Conservation (phyloP, 352 stramenopile genomes). For the Pythium plurisporium region DNA sequence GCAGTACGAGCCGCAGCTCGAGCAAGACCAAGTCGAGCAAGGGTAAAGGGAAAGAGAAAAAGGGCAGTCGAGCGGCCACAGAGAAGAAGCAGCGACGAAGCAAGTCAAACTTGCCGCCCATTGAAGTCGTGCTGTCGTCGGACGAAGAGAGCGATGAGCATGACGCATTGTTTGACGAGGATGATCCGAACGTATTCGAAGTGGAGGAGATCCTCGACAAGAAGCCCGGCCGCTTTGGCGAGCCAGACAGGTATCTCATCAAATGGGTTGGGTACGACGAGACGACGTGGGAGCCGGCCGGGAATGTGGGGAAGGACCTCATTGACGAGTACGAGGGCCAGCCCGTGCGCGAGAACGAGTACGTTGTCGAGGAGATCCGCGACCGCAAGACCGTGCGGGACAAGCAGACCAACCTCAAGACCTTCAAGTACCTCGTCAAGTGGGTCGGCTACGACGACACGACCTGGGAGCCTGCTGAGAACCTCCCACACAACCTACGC, state of each 20-base stretch:
- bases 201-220: slow-evolving; percentile 72
- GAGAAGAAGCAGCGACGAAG: slow-evolving; percentile 28
- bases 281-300: slow-evolving; percentile 68
- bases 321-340: slow-evolving; percentile 77
- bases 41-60: slow-evolving; percentile 4
- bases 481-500: slow-evolving; percentile 71
- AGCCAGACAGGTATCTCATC: slow-evolving; percentile 69
- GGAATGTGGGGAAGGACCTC: slow-evolving; percentile 75
- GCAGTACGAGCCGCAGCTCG: slow-evolving; percentile 1
- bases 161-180: slow-evolving; percentile 72
- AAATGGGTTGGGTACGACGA: slow-evolving; percentile 83
- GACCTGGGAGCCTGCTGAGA: slow-evolving; percentile 75
- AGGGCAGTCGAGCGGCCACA: not conserved
- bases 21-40: slow-evolving; percentile 1
- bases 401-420: slow-evolving; percentile 61
- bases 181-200: slow-evolving; percentile 80
- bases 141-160: slow-evolving; percentile 64
- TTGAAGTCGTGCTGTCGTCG: slow-evolving; percentile 59
- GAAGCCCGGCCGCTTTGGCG: slow-evolving; percentile 40
- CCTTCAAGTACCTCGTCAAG: slow-evolving; percentile 80
- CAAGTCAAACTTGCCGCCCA: slow-evolving; percentile 48
- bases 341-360: slow-evolving; percentile 70
- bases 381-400: slow-evolving; percentile 67
- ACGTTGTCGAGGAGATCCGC: slow-evolving; percentile 66
- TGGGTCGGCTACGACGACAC: slow-evolving; percentile 80